Percentiles rank a stretch among this genome's conserved stretches.
Conservation (phyloP, 2,329 filamentous ascomycete genomes). For the Blastomyces gilchristii region DNA sequence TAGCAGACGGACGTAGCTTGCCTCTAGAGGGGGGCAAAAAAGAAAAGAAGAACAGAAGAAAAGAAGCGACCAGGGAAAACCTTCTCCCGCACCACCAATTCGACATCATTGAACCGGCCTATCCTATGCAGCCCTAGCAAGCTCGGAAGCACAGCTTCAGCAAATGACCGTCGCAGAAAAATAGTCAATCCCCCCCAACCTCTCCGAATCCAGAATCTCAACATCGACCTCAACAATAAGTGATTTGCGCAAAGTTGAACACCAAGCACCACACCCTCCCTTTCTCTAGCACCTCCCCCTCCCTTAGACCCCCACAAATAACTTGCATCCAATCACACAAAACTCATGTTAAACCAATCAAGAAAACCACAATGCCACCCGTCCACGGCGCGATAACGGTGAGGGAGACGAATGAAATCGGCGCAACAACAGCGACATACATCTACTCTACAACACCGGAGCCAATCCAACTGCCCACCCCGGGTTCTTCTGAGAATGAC, state of each 20-base stretch:
- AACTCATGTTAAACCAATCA: neutral
- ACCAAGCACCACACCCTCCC: neutral
- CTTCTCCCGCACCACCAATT: neutral
- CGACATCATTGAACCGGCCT: neutral
- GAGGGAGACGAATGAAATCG: slow-evolving; percentile 40
- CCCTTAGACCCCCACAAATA: neutral
- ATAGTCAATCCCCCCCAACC: neutral
- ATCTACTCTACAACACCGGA: slow-evolving; percentile 30
- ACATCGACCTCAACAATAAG: neutral
- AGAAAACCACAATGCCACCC: slow-evolving; percentile 17
- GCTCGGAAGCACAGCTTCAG: neutral
- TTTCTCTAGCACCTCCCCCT: no score
- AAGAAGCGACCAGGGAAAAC: neutral
- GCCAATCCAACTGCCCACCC: neutral
- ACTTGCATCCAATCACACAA: neutral
- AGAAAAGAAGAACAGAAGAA: neutral
- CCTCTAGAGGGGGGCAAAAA: neutral
- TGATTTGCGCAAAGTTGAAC: neutral
- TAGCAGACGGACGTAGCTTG: neutral
- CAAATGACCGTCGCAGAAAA: neutral
- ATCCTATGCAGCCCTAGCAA: neutral
- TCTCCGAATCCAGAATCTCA: neutral
- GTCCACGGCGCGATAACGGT: slow-evolving; percentile 20
- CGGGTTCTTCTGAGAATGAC: neutral
- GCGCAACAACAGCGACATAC: slow-evolving; percentile 41